Evolutionary conservation across 176 grass and related monocot genomes (phyloP).

Genomic region (Eleusine coracana): DNA sequence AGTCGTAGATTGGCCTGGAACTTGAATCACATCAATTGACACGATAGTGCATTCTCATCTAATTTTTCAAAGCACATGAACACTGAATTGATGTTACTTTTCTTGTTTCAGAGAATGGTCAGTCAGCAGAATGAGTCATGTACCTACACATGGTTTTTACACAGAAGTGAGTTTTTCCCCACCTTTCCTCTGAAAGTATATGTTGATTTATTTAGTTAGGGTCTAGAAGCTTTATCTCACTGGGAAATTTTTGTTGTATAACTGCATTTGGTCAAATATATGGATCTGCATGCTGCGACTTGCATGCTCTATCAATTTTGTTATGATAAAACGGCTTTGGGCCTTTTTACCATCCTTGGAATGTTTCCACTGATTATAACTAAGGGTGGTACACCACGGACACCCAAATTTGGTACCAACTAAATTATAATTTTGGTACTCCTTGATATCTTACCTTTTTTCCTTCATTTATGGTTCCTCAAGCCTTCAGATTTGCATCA

Average conservation of each 20-base stretch:
- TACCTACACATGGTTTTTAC: neutral
- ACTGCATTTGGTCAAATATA: neutral
- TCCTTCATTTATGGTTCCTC: conserved; percentile 11
- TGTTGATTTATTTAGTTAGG: neutral
- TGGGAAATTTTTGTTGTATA: neutral
- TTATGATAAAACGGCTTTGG: neutral
- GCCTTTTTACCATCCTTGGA: neutral
- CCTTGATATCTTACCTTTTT: neutral
- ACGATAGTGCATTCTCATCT: conserved; percentile 26
- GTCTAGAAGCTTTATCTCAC: neutral
- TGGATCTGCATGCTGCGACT: neutral
- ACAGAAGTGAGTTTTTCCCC: neutral
- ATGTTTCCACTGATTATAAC: neutral
- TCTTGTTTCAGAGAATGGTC: conserved; percentile 2
- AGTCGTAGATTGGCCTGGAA: conserved; percentile 4
- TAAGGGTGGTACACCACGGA: neutral
- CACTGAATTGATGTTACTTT: conserved; percentile 13
- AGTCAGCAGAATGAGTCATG: conserved; percentile 27
- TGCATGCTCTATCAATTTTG: neutral
- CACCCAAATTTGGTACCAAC: neutral
- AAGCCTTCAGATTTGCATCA: conserved; percentile 12
- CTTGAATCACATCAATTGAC: conserved; percentile 21
- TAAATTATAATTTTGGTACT: neutral
- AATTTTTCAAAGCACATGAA: conserved; percentile 22
- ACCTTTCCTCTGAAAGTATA: neutral